Conservation (phyloP, 495 filamentous ascomycete species). For the Parathielavia appendiculata region DNA sequence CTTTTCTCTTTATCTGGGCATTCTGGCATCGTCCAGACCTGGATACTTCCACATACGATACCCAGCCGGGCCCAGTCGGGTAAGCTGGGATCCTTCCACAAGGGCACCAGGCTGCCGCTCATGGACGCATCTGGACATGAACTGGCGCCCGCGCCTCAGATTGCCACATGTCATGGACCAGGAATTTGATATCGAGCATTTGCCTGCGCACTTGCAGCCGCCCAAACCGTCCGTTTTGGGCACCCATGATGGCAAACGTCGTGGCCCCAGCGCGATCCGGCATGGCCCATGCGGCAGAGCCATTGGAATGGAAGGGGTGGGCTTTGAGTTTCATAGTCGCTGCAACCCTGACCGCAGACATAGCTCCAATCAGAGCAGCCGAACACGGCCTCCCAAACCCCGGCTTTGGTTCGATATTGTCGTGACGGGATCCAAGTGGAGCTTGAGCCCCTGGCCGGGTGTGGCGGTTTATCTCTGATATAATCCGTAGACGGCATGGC, state of each 20-base stretch:
- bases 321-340: slow-evolving; percentile 10
- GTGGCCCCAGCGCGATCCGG: slow-evolving; percentile 1
- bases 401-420: not conserved
- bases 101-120: too few species aligned
- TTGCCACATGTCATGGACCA: too few species aligned
- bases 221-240: not conserved
- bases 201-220: too few species aligned
- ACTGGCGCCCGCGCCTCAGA: too few species aligned
- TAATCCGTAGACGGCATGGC: not conserved
- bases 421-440: not conserved
- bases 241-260: not conserved
- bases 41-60: too few species aligned
- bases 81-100: too few species aligned
- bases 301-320: slow-evolving; percentile 2
- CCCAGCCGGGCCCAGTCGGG: too few species aligned
- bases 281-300: not conserved
- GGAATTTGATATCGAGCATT: not conserved
- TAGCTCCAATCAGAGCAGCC: slow-evolving; percentile 3
- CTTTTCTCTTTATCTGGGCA: not conserved
- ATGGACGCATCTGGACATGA: too few species aligned
- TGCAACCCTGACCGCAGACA: not conserved
- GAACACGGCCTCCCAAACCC: not conserved
- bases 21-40: too few species aligned
- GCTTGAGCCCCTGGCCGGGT: not conserved
- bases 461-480: not conserved